Conservation (phyloP, 164 flowering plant genomes). For the Magnolia officinalis region DNA sequence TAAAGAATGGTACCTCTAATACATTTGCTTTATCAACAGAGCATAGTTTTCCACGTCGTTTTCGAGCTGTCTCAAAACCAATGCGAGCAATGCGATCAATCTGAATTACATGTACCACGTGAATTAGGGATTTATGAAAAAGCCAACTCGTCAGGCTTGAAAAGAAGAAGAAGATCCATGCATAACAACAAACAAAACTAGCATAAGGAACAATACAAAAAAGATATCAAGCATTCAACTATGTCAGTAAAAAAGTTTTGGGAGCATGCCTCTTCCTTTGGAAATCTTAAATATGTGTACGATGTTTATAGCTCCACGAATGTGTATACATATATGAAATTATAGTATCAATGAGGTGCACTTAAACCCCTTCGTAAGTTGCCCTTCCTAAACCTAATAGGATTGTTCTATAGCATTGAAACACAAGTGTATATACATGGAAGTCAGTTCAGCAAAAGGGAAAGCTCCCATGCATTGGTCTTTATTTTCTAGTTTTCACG, state of each 20-base stretch:
- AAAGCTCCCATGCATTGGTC: too few relatives aligned
- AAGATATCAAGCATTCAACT: background rate
- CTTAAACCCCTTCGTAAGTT: too few relatives aligned
- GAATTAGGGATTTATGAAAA: background rate
- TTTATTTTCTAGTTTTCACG: too few relatives aligned
- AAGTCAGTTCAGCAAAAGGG: too few relatives aligned
- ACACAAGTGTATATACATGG: too few relatives aligned
- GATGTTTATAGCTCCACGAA: background rate
- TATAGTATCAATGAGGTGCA: too few relatives aligned
- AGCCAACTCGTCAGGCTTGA: background rate
- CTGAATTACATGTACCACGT: slow-evolving; percentile 31
- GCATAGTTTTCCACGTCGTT: slow-evolving; percentile 81
- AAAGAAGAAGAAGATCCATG: background rate
- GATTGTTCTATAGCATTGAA: too few relatives aligned
- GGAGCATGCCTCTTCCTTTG: background rate
- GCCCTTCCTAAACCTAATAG: too few relatives aligned
- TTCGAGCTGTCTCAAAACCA: slow-evolving; percentile 90
- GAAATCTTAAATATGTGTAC: background rate
- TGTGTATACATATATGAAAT: too few relatives aligned
- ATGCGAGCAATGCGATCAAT: slow-evolving; percentile 93
- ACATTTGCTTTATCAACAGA: slow-evolving; percentile 99
- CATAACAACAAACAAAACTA: background rate
- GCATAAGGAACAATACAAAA: background rate
- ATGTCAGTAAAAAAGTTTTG: background rate
- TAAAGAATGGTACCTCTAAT: slow-evolving; percentile 64